phyloP scores from a whole-genome alignment of 1,284 basidiomycete genomes.

The Ceratobasidium theobromae region DNA sequence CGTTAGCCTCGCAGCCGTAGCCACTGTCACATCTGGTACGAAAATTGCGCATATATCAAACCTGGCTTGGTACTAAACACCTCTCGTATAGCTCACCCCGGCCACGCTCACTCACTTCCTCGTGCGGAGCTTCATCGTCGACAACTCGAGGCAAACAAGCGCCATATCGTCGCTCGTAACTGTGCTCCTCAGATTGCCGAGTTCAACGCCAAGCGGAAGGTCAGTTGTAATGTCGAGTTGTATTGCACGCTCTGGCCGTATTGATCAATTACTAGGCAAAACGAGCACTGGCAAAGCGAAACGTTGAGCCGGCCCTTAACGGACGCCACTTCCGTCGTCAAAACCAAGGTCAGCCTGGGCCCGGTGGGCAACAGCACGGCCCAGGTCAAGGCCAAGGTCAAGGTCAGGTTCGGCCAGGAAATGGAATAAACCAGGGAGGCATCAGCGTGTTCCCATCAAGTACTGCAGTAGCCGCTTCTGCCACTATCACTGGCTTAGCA shows the following conservation, averaged over 20 bases:
- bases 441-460: neutral
- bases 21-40: slow-evolving; percentile 8
- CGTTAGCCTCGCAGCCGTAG: slow-evolving; percentile 7
- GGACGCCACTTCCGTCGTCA: slow-evolving; percentile 27
- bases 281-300: slow-evolving; percentile 12
- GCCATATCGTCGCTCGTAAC: slow-evolving; percentile 23
- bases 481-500: slow-evolving; percentile 4
- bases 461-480: neutral
- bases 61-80: neutral
- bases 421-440: neutral
- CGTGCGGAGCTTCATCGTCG: slow-evolving; percentile 20
- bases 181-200: slow-evolving; percentile 29
- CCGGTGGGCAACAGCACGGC: neutral
- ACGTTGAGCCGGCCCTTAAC: neutral
- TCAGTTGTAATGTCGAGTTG: neutral
- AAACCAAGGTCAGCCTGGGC: neutral
- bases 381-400: neutral
- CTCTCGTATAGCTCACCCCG: slow-evolving; percentile 3
- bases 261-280: neutral
- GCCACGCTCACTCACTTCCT: slow-evolving; percentile 3
- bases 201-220: slow-evolving; percentile 29
- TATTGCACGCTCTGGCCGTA: neutral
- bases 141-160: slow-evolving; percentile 28
- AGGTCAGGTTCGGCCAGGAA: neutral
- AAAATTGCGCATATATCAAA: neutral